Conservation (phyloP, 1,284 basidiomycete species). For the Ustilago xerochloae region DNA sequence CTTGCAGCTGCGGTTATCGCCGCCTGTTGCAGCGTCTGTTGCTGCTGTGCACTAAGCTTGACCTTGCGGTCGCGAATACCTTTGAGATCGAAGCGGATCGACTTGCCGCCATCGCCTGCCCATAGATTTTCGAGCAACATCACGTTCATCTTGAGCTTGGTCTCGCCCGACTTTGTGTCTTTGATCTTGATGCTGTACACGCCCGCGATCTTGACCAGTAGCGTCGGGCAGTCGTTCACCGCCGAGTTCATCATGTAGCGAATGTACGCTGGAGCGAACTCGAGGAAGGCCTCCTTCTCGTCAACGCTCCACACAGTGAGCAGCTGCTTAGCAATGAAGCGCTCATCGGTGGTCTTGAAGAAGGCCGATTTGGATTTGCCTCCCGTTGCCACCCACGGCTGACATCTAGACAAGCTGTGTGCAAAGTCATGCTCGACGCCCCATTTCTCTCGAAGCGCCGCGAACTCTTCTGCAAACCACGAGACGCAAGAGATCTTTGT, state of each 20-base stretch:
- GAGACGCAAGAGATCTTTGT: constrained; percentile 63
- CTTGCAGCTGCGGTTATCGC: constrained; percentile 13
- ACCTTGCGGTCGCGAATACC: constrained; percentile 59
- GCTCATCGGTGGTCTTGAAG: constrained; percentile 58
- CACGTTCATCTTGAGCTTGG: constrained; percentile 60
- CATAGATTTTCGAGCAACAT: constrained; percentile 63
- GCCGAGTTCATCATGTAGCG: constrained; percentile 60
- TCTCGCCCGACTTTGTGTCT: constrained; percentile 52
- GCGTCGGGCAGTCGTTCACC: constrained; percentile 53
- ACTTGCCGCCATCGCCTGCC: constrained; percentile 49
- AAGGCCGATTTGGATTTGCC: constrained; percentile 60
- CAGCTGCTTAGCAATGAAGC: constrained; percentile 60
- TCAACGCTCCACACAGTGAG: constrained; percentile 61
- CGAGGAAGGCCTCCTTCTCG: constrained; percentile 63
- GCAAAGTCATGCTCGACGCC: constrained; percentile 57
- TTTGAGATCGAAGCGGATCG: constrained; percentile 59
- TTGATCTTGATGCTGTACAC: constrained; percentile 65
- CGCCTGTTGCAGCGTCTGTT: constrained; percentile 30
- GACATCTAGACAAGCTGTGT: constrained; percentile 53
- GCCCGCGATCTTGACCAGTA: constrained; percentile 63
- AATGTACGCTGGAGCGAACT: constrained; percentile 61
- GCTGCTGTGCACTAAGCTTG: constrained; percentile 46
- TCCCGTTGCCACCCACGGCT: constrained; percentile 52
- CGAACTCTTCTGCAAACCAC: constrained; percentile 65
- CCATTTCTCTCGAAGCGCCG: constrained; percentile 55